phyloP scores from a whole-genome alignment of 768 basidiomycete genomes.

The Phanerochaete carnosa region DNA sequence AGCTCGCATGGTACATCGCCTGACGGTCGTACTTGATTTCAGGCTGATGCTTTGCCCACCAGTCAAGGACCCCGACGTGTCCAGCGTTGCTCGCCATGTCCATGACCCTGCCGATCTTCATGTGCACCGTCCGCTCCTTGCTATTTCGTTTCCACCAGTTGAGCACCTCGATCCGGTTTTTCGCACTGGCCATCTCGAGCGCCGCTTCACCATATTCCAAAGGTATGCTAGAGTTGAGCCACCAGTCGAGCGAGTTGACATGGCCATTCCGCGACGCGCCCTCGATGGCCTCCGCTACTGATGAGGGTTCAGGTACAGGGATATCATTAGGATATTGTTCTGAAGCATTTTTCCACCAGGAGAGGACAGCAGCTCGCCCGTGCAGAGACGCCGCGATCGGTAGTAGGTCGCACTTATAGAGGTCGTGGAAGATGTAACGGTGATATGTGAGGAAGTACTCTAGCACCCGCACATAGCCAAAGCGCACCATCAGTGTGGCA shows the following conservation, averaged over 20 bases:
- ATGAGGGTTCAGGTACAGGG: slow-evolving; percentile 47
- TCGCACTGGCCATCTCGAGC: slow-evolving; percentile 75
- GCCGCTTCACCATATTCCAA: slow-evolving; percentile 79
- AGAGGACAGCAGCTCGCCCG: slow-evolving; percentile 67
- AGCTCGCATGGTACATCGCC: slow-evolving; percentile 75
- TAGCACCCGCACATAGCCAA: slow-evolving; percentile 74
- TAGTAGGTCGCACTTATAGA: slow-evolving; percentile 66
- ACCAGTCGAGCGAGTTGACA: slow-evolving; percentile 77
- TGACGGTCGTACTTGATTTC: slow-evolving; percentile 77
- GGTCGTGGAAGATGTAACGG: slow-evolving; percentile 57
- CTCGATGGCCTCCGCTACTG: slow-evolving; percentile 71
- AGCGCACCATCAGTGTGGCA: slow-evolving; percentile 62
- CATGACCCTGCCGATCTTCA: slow-evolving; percentile 83
- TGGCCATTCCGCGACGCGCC: slow-evolving; percentile 77
- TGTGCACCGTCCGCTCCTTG: slow-evolving; percentile 45
- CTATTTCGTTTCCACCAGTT: slow-evolving; percentile 79
- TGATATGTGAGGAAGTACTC: slow-evolving; percentile 68
- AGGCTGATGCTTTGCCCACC: slow-evolving; percentile 80
- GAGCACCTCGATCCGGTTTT: slow-evolving; percentile 71
- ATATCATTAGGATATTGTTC: slow-evolving; percentile 60
- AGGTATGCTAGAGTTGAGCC: slow-evolving; percentile 60
- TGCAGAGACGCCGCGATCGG: slow-evolving; percentile 76
- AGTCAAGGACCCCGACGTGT: slow-evolving; percentile 71
- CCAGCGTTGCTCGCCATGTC: slow-evolving; percentile 82
- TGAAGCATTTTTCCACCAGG: slow-evolving; percentile 76